Evolutionary conservation across 2,329 filamentous ascomycete genomes (phyloP).

Genomic region (Colletotrichum viniferum): DNA sequence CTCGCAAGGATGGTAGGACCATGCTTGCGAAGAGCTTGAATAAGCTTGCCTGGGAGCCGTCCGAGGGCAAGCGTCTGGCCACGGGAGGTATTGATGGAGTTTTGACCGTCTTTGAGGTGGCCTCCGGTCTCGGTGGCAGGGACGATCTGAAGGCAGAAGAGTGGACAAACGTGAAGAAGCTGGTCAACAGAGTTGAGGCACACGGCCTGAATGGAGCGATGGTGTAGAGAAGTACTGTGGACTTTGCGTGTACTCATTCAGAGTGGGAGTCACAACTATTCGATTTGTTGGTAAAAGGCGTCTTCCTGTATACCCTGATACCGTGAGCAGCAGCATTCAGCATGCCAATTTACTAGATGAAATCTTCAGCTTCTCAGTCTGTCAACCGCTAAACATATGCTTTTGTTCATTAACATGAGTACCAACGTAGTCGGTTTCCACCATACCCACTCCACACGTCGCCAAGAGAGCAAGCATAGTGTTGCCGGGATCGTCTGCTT

Average conservation of each 20-base stretch:
- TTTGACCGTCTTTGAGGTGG: slow-evolving; percentile 92
- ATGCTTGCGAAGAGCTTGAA: slow-evolving; percentile 88
- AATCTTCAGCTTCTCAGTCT: background rate
- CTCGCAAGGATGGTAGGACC: slow-evolving; percentile 66
- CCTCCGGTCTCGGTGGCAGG: slow-evolving; percentile 79
- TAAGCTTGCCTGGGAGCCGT: slow-evolving; percentile 91
- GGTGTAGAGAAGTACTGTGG: slow-evolving; percentile 24
- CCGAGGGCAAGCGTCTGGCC: slow-evolving; percentile 84
- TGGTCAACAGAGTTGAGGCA: slow-evolving; percentile 77
- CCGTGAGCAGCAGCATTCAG: slow-evolving; percentile 1
- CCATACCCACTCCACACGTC: background rate
- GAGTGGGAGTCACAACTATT: slow-evolving; percentile 8
- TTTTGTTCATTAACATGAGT: background rate
- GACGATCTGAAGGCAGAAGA: slow-evolving; percentile 86
- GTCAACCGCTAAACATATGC: background rate
- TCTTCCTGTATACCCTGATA: slow-evolving; percentile 22
- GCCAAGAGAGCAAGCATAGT: background rate
- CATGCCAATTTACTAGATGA: background rate
- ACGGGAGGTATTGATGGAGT: slow-evolving; percentile 92
- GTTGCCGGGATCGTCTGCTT: background rate
- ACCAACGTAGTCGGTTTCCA: background rate
- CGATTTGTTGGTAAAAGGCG: slow-evolving; percentile 19
- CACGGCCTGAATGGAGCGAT: slow-evolving; percentile 55
- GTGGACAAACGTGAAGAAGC: slow-evolving; percentile 91
- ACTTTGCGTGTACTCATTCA: slow-evolving; percentile 28